Evolutionary conservation across 1,139 yeast genomes (phyloP).

Genomic region (Pichia sp.): DNA sequence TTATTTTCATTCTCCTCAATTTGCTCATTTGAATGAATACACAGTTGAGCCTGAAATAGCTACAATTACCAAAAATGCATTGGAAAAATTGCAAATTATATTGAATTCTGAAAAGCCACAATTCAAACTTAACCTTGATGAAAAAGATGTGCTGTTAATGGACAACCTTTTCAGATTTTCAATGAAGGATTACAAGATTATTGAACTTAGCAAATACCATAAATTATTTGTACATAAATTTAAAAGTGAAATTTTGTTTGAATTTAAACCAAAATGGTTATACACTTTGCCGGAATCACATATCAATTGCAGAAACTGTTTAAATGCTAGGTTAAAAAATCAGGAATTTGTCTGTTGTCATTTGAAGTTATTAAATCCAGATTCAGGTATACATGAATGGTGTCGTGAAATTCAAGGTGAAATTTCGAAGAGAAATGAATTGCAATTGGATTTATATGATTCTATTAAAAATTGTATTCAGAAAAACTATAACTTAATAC

Average conservation of each 20-base stretch:
- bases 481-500: slow-evolving; percentile 12
- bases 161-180: slow-evolving; percentile 18
- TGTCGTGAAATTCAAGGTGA: slow-evolving; percentile 17
- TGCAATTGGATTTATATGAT: not conserved
- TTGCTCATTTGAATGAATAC: slow-evolving; percentile 14
- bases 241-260: slow-evolving; percentile 18
- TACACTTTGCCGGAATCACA: slow-evolving; percentile 14
- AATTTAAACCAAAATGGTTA: slow-evolving; percentile 32
- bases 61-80: not conserved
- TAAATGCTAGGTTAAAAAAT: slow-evolving; percentile 16
- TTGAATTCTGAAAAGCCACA: not conserved
- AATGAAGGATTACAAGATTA: not conserved
- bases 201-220: slow-evolving; percentile 24
- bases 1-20: slow-evolving; percentile 13
- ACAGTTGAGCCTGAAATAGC: slow-evolving; percentile 7
- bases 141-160: slow-evolving; percentile 22
- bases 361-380: slow-evolving; percentile 17
- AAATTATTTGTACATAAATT: slow-evolving; percentile 14
- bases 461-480: slow-evolving; percentile 6
- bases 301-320: slow-evolving; percentile 28
- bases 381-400: slow-evolving; percentile 16
- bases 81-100: slow-evolving; percentile 6
- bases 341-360: slow-evolving; percentile 20
- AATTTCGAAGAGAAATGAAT: not conserved
- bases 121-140: slow-evolving; percentile 6